These are phyloP conservation scores for Phytopythium vexans DNA, from an alignment of 352 stramenopile species.

Conservation along the genomic window DNA sequence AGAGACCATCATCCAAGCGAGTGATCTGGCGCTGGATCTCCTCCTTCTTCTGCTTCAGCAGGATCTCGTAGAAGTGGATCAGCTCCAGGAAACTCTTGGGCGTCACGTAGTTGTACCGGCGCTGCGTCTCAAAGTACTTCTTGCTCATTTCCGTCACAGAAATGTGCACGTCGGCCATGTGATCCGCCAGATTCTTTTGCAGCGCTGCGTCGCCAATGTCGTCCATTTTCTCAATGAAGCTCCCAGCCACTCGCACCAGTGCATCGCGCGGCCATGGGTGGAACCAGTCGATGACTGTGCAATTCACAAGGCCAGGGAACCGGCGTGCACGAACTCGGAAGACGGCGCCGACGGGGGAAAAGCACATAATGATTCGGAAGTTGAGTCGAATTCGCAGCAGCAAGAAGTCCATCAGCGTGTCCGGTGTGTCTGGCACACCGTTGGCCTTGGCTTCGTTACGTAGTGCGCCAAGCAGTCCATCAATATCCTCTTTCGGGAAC, in stretches of 20 bases:
- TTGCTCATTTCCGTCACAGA: constrained; percentile 95
- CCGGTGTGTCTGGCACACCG: constrained; percentile 90
- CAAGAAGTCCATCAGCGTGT: constrained; percentile 96
- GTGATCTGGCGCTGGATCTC: constrained; percentile 96
- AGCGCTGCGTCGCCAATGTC: constrained; percentile 81
- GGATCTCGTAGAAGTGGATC: constrained; percentile 97
- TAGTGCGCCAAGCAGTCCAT: constrained; percentile 88
- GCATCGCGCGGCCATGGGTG: constrained; percentile 97
- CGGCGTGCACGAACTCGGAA: constrained; percentile 95
- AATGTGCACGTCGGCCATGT: constrained; percentile 98
- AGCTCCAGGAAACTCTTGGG: constrained; percentile 98
- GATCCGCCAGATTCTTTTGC: constrained; percentile 91
- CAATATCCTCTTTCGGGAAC: constrained; percentile 96
- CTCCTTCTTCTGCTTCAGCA: constrained; percentile 94
- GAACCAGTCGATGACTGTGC: constrained; percentile 98
- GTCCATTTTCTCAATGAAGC: constrained; percentile 96
- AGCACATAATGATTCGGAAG: constrained; percentile 97
- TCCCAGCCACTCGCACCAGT: constrained; percentile 94
- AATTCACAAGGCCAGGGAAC: constrained; percentile 97
- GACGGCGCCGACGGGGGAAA: constrained; percentile 95
- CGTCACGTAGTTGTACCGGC: constrained; percentile 98
- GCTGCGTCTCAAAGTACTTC: constrained; percentile 94
- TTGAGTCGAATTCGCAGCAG: constrained; percentile 92
- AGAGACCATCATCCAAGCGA: constrained; percentile 95
- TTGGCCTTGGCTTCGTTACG: constrained; percentile 95